Percentiles rank a stretch among this genome's conserved stretches.
phyloP scores from a whole-genome alignment of 2,329 filamentous ascomycete genomes.

The Pseudophaeomoniella oleicola region DNA sequence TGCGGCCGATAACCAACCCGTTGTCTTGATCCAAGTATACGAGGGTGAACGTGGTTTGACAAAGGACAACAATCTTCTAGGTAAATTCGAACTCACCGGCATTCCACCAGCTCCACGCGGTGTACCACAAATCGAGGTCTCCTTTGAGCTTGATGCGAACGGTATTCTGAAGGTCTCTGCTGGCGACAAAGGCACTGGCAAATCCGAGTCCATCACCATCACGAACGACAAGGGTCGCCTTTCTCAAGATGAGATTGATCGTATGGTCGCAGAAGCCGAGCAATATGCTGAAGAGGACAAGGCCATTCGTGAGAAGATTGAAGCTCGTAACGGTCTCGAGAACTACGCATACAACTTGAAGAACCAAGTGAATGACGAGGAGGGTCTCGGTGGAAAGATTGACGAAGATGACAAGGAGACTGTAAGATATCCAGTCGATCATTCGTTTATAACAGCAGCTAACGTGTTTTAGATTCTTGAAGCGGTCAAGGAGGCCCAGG shows the following conservation, averaged over 20 bases:
- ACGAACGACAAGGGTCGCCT: slow-evolving; percentile 99
- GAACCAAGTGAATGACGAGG: slow-evolving; percentile 97
- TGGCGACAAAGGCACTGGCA: slow-evolving; percentile 95
- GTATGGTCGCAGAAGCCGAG: slow-evolving; percentile 97
- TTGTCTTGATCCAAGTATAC: slow-evolving; percentile 86
- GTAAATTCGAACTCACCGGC: slow-evolving; percentile 94
- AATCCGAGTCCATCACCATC: slow-evolving; percentile 94
- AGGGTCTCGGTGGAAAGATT: slow-evolving; percentile 95
- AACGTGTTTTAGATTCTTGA: slow-evolving; percentile 52
- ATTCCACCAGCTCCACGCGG: slow-evolving; percentile 92
- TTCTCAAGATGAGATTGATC: slow-evolving; percentile 91
- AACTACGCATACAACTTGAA: slow-evolving; percentile 99
- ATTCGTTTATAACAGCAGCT: slow-evolving; percentile 19
- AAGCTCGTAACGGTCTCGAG: slow-evolving; percentile 90
- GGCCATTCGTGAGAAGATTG: slow-evolving; percentile 90
- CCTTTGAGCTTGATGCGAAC: slow-evolving; percentile 95
- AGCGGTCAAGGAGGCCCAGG: slow-evolving; percentile 88
- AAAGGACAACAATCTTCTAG: slow-evolving; percentile 93
- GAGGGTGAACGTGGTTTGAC: slow-evolving; percentile 91
- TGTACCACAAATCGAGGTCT: slow-evolving; percentile 95
- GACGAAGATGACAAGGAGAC: slow-evolving; percentile 97
- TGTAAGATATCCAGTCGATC: slow-evolving; percentile 34
- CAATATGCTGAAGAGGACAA: slow-evolving; percentile 99
- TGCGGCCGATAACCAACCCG: slow-evolving; percentile 89
- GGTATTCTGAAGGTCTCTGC: slow-evolving; percentile 95